phyloP scores from a whole-genome alignment of 331 rosid genomes.

The Spiraea crenata region DNA sequence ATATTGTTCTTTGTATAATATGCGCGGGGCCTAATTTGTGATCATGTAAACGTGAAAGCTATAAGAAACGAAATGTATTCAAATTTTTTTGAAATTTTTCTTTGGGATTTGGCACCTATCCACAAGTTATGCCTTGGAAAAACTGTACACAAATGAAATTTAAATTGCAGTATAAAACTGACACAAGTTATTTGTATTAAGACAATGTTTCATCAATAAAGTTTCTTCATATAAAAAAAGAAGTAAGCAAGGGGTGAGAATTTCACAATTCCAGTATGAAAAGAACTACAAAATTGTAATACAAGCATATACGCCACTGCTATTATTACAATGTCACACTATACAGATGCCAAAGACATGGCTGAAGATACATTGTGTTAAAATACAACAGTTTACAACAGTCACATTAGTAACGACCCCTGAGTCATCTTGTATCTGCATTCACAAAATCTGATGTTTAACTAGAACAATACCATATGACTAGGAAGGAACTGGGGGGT shows the following conservation, averaged over 20 bases:
- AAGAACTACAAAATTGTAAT: neutral
- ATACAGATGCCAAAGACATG: conserved; percentile 36
- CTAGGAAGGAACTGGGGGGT: neutral
- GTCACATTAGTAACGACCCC: neutral
- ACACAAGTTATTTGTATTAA: too few species aligned
- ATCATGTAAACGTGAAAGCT: too few species aligned
- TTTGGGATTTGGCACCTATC: neutral
- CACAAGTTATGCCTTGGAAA: too few species aligned
- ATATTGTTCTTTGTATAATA: too few species aligned
- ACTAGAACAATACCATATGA: neutral
- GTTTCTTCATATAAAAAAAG: too few species aligned
- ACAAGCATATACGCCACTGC: conserved; percentile 9
- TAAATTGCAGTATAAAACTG: too few species aligned
- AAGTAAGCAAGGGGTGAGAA: too few species aligned
- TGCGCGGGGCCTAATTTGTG: too few species aligned
- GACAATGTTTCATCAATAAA: too few species aligned
- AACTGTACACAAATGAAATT: too few species aligned
- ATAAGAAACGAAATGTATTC: too few species aligned
- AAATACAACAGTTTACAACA: conserved; percentile 8
- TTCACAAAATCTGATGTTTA: conserved; percentile 23
- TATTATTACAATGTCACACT: conserved; percentile 22
- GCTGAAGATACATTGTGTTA: conserved; percentile 21
- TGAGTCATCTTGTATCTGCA: neutral
- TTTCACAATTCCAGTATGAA: neutral
- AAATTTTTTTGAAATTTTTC: too few species aligned